Evolutionary conservation across 805 yeast species (phyloP), one percentile per base, ranked within the genome.

Genomic region (Yarrowia osloensis): DNA sequence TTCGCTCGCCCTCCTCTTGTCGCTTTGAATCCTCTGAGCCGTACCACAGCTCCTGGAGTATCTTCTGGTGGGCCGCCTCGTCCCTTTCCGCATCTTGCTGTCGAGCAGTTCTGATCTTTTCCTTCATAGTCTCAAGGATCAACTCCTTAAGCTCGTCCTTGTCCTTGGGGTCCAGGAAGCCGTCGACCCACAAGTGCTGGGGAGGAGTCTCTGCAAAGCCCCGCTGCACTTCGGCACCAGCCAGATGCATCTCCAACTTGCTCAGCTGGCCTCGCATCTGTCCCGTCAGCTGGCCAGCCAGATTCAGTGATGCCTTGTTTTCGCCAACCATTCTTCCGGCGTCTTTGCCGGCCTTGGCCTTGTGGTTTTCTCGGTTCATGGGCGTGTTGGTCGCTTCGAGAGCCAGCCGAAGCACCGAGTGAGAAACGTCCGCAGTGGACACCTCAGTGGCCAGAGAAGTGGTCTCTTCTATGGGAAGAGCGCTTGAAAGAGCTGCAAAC

Each of bases 221-320:
- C 9, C 8, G 50, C 26, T 57, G 65, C 2, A 40, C 50, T 21
- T 22, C 50, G 3, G 65, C 65, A 7, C 65, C 65, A 15, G 65
- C 26, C 65, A 57, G 19, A n/a, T 57, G 65, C 65, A 57, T 57
- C 22, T 40, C 50, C 21, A 57, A 13, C 49, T 54, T 54, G 44
- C 61, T 54, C 46, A 54, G 12, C n/a, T 50, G 29, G 40, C 40
- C 57, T 13, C 40, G 28, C 57, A 50, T 31, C 13, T 21, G 40
- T 17, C 33, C 22, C 9, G 57, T 50, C 29, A 50, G 28, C 33
- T 33, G 57, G 19, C 57, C 57, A 21, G 57, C 57, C 28, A n/a
- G 40, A 4, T 50, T 50, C 57, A 50, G 21, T 6, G 57, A 50
- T 21, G 40, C 57, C 39, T 50, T 50, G 40, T 33, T 31, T 24